Conservation (phyloP, 352 stramenopile species). For the Stephanocyclus meneghinianus region DNA sequence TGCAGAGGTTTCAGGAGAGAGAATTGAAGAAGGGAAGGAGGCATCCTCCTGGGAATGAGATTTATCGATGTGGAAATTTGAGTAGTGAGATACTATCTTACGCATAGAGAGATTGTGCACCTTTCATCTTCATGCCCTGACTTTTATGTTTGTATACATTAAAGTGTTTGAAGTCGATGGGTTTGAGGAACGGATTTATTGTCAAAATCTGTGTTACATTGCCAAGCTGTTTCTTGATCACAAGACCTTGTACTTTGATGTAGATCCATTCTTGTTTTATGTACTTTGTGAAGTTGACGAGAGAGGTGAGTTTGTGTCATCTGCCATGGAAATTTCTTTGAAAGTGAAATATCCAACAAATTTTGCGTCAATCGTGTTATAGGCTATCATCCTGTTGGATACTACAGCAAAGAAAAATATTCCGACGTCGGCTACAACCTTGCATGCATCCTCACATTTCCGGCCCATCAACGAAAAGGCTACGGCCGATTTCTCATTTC, state of each 20-base stretch:
- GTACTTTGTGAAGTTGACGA: slow-evolving; percentile 87
- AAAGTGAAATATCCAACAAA: background rate
- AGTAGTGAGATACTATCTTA: slow-evolving; percentile 46
- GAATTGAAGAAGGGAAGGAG: slow-evolving; percentile 58
- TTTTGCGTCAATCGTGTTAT: background rate
- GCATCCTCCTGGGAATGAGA: slow-evolving; percentile 87
- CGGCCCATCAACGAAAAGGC: slow-evolving; percentile 86
- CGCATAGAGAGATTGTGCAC: slow-evolving; percentile 1
- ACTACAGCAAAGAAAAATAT: slow-evolving; percentile 92
- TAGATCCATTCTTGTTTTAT: slow-evolving; percentile 91
- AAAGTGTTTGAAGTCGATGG: slow-evolving; percentile 90
- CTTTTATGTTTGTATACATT: slow-evolving; percentile 1
- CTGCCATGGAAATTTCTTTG: background rate
- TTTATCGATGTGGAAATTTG: slow-evolving; percentile 81
- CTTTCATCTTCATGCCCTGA: slow-evolving; percentile 3
- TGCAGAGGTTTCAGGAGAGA: slow-evolving; percentile 81
- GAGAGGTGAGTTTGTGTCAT: slow-evolving; percentile 27
- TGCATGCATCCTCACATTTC: slow-evolving; percentile 90
- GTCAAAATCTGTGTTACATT: slow-evolving; percentile 89
- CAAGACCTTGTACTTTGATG: slow-evolving; percentile 91
- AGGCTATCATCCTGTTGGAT: slow-evolving; percentile 89
- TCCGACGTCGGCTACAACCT: slow-evolving; percentile 89
- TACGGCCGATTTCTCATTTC: slow-evolving; percentile 90
- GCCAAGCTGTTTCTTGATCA: slow-evolving; percentile 92
- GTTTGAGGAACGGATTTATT: slow-evolving; percentile 84